A percentile compares a stretch with the other conserved stretches of the same genome.
Evolutionary conservation across 345 rosid species (phyloP).

Genomic region (Abelmoschus esculentus): DNA sequence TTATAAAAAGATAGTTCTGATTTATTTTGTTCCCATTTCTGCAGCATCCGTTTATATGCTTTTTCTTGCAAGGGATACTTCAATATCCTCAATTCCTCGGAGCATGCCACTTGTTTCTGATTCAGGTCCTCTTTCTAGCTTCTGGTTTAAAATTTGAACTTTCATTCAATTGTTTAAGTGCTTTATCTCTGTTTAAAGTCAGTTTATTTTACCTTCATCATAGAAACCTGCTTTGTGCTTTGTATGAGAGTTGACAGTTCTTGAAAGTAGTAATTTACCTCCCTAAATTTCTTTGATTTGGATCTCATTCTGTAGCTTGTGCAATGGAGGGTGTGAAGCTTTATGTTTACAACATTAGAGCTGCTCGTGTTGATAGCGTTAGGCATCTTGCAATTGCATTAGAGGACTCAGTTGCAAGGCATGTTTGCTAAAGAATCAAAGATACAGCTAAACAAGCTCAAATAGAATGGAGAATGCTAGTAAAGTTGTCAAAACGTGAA

Average conservation of each 20-base stretch:
- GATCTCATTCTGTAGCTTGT: constrained; percentile 71
- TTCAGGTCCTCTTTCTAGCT: constrained; percentile 4
- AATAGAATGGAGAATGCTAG: constrained; percentile 70
- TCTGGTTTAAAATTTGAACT: background rate
- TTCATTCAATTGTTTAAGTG: background rate
- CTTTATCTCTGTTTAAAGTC: background rate
- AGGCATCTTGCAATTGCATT: constrained; percentile 53
- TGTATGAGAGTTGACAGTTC: background rate
- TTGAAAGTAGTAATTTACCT: background rate
- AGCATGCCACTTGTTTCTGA: background rate
- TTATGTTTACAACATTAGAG: constrained; percentile 65
- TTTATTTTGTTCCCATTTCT: no score
- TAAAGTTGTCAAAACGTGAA: constrained; percentile 54
- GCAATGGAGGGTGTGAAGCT: constrained; percentile 77
- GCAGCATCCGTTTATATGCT: background rate
- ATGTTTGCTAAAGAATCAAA: constrained; percentile 33
- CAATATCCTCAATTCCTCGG: background rate
- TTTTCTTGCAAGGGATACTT: background rate
- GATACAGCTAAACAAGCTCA: constrained; percentile 58
- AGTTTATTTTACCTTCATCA: background rate
- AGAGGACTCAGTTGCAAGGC: constrained; percentile 52
- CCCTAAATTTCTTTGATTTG: constrained; percentile 86
- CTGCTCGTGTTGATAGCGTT: constrained; percentile 67
- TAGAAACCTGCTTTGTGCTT: background rate
- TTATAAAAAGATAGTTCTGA: background rate